These are phyloP conservation scores for Marvania coccoides DNA, from an alignment of 139 green algal species.

Conservation along the genomic window DNA sequence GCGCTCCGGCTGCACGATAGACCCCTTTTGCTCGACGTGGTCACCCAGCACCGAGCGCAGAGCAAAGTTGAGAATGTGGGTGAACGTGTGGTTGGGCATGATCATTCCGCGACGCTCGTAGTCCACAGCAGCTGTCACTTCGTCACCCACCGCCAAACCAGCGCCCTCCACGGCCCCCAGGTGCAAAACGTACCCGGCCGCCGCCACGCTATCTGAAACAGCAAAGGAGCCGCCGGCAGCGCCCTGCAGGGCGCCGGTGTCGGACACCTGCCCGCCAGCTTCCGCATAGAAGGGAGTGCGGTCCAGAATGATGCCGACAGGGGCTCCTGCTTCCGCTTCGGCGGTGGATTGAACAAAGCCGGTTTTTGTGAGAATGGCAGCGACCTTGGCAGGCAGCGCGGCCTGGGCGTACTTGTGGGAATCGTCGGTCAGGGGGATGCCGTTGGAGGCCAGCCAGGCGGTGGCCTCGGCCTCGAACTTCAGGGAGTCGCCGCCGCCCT, in stretches of 20 bases:
- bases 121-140: slow-evolving; percentile 67
- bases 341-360: slow-evolving; percentile 72
- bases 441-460: slow-evolving; percentile 54
- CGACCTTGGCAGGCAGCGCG: slow-evolving; percentile 48
- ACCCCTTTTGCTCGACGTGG: slow-evolving; percentile 95
- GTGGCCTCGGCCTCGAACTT: slow-evolving; percentile 87
- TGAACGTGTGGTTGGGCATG: slow-evolving; percentile 96
- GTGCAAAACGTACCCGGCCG: slow-evolving; percentile 95
- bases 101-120: slow-evolving; percentile 69
- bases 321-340: slow-evolving; percentile 21
- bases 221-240: slow-evolving; percentile 17
- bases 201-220: slow-evolving; percentile 47
- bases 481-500: slow-evolving; percentile 37
- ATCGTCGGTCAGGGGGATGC: slow-evolving; percentile 71
- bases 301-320: slow-evolving; percentile 84
- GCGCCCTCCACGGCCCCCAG: slow-evolving; percentile 29
- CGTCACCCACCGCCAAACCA: slow-evolving; percentile 42
- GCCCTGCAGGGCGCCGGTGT: slow-evolving; percentile 56
- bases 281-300: slow-evolving; percentile 92
- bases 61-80: slow-evolving; percentile 94
- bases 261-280: slow-evolving; percentile 74
- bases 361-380: slow-evolving; percentile 56
- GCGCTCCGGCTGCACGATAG: slow-evolving; percentile 82
- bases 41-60: slow-evolving; percentile 78
- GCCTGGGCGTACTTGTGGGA: slow-evolving; percentile 67